phyloP scores from a whole-genome alignment of 163 green algal species.

The Prototheca wickerhamii region DNA sequence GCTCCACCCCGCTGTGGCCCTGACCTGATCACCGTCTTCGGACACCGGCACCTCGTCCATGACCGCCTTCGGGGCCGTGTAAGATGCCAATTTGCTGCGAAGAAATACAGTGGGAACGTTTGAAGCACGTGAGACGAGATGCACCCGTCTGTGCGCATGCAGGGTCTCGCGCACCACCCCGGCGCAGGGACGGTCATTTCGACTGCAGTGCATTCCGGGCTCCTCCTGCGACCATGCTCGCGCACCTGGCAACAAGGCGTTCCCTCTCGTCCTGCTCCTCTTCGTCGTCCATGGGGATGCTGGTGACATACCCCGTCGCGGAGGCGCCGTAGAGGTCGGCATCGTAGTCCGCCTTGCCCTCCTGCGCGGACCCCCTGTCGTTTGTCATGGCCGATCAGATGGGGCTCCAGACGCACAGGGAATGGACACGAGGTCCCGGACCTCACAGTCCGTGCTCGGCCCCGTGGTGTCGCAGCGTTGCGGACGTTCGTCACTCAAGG shows the following conservation, averaged over 20 bases:
- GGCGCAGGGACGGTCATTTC: too few species aligned
- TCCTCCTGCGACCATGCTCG: background rate
- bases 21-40: constrained; percentile 39
- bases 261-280: constrained; percentile 52
- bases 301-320: constrained; percentile 7
- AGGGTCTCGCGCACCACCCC: too few species aligned
- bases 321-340: constrained; percentile 49
- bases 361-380: constrained; percentile 31
- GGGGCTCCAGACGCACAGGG: too few species aligned
- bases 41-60: constrained; percentile 43
- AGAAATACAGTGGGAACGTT: background rate
- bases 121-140: constrained; percentile 2
- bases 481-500: background rate
- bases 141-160: background rate
- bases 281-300: constrained; percentile 35
- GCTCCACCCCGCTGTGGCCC: background rate
- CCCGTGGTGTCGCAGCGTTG: background rate
- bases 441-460: background rate
- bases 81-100: constrained; percentile 64
- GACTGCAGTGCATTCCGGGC: too few species aligned
- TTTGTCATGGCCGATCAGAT: constrained; percentile 2
- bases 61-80: constrained; percentile 61
- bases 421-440: constrained; percentile 3
- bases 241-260: constrained; percentile 31
- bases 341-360: constrained; percentile 41